These are phyloP conservation scores for Mucuna pruriens DNA, from an alignment of 306 rosid genomes.

Conservation along the genomic window DNA sequence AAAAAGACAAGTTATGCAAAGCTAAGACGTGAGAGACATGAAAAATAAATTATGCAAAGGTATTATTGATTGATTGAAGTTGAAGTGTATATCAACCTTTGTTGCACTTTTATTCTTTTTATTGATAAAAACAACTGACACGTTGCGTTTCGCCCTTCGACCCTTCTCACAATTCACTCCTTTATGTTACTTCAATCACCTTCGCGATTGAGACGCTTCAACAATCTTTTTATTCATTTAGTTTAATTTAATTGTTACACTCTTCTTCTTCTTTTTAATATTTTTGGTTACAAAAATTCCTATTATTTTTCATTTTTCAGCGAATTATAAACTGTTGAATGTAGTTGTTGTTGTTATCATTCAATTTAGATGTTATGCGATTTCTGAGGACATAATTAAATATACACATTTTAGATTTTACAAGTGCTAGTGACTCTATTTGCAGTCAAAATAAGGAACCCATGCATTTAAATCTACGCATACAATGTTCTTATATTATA, in stretches of 20 bases:
- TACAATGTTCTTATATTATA: too few relatives aligned
- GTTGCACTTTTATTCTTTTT: neutral
- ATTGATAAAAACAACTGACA: neutral
- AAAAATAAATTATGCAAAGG: neutral
- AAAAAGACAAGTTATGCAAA: neutral
- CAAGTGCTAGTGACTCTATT: too few relatives aligned
- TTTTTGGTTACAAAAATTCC: neutral
- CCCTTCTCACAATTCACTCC: neutral
- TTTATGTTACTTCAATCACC: neutral
- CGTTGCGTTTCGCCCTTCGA: neutral
- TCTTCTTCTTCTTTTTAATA: too few relatives aligned
- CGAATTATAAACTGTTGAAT: too few relatives aligned
- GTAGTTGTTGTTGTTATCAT: too few relatives aligned
- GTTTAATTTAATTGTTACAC: neutral
- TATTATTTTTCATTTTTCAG: too few relatives aligned
- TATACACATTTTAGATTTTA: too few relatives aligned
- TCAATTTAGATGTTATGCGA: too few relatives aligned
- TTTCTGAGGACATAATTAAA: too few relatives aligned
- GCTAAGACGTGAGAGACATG: neutral
- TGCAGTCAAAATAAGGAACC: too few relatives aligned
- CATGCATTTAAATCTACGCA: too few relatives aligned
- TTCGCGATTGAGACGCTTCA: neutral
- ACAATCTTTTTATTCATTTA: neutral
- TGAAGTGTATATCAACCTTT: neutral
- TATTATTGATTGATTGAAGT: neutral